Evolutionary conservation across 345 rosid genomes (phyloP).

Genomic region (Populus alba): DNA sequence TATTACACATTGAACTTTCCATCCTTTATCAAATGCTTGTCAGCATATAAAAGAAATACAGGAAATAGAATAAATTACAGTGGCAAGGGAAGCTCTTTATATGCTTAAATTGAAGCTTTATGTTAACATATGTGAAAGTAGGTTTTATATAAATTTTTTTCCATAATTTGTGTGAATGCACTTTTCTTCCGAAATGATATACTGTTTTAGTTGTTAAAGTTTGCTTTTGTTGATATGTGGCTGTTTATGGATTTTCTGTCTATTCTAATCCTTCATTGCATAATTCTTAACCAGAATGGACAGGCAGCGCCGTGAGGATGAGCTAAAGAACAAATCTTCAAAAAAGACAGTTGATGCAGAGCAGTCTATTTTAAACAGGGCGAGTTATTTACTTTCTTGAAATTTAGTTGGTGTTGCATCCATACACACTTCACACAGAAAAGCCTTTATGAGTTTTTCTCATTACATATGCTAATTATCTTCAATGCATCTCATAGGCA

Average conservation of each 20-base stretch:
- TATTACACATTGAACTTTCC: not conserved
- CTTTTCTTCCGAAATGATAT: not conserved
- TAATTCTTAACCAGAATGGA: constrained; percentile 63
- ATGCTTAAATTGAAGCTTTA: not conserved
- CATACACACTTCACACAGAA: not conserved
- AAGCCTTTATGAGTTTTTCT: not conserved
- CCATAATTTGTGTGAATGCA: not conserved
- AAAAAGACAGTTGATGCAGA: constrained; percentile 82
- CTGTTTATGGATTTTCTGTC: not conserved
- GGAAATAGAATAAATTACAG: not conserved
- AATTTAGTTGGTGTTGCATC: constrained; percentile 8
- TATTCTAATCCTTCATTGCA: not conserved
- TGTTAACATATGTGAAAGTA: not conserved
- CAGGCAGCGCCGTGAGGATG: constrained; percentile 96
- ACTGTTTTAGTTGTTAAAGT: not conserved
- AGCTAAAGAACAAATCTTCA: constrained; percentile 75
- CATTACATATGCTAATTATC: not conserved
- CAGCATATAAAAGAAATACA: not conserved
- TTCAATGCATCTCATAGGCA: constrained; percentile 48
- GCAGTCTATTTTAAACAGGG: constrained; percentile 79
- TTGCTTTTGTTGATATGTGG: not conserved
- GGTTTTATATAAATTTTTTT: not conserved
- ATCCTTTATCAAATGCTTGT: not conserved
- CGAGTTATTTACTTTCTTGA: constrained; percentile 17
- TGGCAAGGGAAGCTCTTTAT: not conserved